These are phyloP conservation scores for Flaveria ramosissima DNA, from an alignment of 129 eudicot species.

Conservation along the genomic window DNA sequence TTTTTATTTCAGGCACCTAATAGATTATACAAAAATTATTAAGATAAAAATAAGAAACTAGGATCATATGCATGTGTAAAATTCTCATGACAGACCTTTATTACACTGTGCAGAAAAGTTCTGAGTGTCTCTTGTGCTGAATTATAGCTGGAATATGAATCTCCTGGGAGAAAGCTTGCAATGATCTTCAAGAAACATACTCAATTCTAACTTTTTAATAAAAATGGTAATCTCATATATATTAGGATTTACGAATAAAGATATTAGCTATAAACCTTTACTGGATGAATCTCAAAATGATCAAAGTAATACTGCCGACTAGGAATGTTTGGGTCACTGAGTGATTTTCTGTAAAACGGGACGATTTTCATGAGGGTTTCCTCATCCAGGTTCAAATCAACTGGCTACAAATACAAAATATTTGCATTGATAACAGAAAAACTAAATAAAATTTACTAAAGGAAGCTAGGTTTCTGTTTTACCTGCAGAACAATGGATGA, in stretches of 20 bases:
- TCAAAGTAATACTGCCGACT: conserved; percentile 93
- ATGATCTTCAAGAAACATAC: conserved; percentile 60
- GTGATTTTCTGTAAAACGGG: conserved; percentile 94
- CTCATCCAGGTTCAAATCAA: conserved; percentile 94
- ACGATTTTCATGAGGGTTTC: conserved; percentile 91
- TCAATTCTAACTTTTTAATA: conserved; percentile 11
- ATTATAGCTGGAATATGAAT: conserved; percentile 74
- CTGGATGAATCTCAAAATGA: conserved; percentile 97
- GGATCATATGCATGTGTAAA: neutral
- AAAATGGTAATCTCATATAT: neutral
- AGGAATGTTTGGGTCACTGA: conserved; percentile 72
- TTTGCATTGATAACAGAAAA: conserved; percentile 12
- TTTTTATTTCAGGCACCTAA: conserved; percentile 78
- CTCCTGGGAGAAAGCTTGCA: conserved; percentile 97
- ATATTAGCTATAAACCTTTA: conserved; percentile 57
- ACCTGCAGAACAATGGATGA: conserved; percentile 94
- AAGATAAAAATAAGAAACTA: neutral
- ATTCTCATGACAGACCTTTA: conserved; percentile 56
- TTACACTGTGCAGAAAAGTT: conserved; percentile 91
- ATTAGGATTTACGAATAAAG: neutral
- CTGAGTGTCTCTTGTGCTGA: conserved; percentile 88
- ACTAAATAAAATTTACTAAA: neutral
- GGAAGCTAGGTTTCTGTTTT: conserved; percentile 16
- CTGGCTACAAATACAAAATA: conserved; percentile 61
- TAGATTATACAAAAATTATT: conserved; percentile 18